Base-by-base conservation (phyloP, 768 basidiomycete species). In the Pleurotus sapidus region DNA sequence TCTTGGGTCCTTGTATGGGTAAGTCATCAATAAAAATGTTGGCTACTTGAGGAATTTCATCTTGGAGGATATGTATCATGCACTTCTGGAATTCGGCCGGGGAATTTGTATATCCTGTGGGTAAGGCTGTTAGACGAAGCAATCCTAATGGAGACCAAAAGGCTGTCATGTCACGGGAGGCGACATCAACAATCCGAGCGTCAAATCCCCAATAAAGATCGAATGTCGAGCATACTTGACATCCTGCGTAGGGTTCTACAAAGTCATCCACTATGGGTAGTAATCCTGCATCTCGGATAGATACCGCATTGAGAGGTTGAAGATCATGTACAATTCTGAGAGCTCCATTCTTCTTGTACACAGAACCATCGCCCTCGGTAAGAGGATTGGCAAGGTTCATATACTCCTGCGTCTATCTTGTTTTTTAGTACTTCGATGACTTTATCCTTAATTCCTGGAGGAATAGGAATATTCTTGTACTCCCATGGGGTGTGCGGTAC, bases 1-100 rank as follows among this genome's bases (percentile, higher is more conserved):
- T 67, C 2, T 42, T 24, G 0, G 70, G 76, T 12, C 75, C 67
- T 56, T 66, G 64, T 18, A 69, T 59, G 1, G 64, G 62, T 2
- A 67, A 17, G 17, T 40, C 39, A 40, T 40, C 39, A 17, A 34
- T 11, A 3, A 20, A 20, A 20, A 20, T 20, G 20, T 20, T 20
- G 20, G 20, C 20, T 20, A 20, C 20, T 20, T 20, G 20, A 20
- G 20, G 20, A 3, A 20, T 20, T 20, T 20, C 20, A 20, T 20
- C 20, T 20, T 20, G 20, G 3, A 20, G 20, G 3, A 20, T 20
- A 20, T 20, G 20, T 20, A 20, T 20, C 20, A 20, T 20, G 20
- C 20, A 20, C 3, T 20, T 20, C 20, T 20, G 20, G 3, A 20
- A 20, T 20, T 20, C 20, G 20, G 20, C 20, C 1, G 20, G 20